Evolutionary conservation across 2,329 filamentous ascomycete species (phyloP).

Genomic region (Alternaria hordeiaustralica): DNA sequence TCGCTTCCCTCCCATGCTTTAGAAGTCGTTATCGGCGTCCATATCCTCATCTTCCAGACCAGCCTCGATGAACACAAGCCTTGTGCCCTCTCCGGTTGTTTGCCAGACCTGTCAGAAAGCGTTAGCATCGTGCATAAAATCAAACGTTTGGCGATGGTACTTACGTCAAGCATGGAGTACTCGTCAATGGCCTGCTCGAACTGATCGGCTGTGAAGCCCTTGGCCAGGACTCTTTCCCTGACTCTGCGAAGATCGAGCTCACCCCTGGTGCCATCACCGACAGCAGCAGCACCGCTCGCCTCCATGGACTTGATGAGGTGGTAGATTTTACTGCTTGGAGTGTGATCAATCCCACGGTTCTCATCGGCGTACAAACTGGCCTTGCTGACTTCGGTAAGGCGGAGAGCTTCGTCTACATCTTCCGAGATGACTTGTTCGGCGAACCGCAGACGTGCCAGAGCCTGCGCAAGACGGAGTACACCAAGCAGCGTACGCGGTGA

Average conservation of each 20-base stretch:
- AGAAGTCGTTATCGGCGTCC: conserved; percentile 48
- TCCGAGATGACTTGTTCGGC: conserved; percentile 83
- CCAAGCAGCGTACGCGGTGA: conserved; percentile 93
- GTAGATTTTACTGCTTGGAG: conserved; percentile 88
- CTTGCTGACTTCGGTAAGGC: conserved; percentile 91
- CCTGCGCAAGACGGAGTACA: conserved; percentile 90
- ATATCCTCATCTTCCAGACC: conserved; percentile 55
- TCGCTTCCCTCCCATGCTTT: conserved; percentile 16
- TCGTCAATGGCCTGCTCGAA: conserved; percentile 86
- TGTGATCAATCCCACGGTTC: conserved; percentile 66
- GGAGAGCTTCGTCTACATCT: conserved; percentile 93
- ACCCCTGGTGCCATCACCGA: conserved; percentile 72
- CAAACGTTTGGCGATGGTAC: conserved; percentile 44
- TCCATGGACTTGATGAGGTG: conserved; percentile 89
- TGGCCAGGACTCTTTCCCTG: conserved; percentile 88
- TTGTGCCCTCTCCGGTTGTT: conserved; percentile 60
- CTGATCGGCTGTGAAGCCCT: conserved; percentile 96
- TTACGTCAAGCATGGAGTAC: conserved; percentile 87
- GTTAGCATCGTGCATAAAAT: conserved; percentile 36
- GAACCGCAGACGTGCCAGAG: conserved; percentile 90
- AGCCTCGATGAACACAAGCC: conserved; percentile 62
- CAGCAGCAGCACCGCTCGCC: conserved; percentile 80
- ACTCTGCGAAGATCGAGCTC: conserved; percentile 90
- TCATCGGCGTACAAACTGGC: conserved; percentile 82
- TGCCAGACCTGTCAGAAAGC: conserved; percentile 57